Conservation (phyloP, 179 eudicot species). For the Actinidia chinensis region DNA sequence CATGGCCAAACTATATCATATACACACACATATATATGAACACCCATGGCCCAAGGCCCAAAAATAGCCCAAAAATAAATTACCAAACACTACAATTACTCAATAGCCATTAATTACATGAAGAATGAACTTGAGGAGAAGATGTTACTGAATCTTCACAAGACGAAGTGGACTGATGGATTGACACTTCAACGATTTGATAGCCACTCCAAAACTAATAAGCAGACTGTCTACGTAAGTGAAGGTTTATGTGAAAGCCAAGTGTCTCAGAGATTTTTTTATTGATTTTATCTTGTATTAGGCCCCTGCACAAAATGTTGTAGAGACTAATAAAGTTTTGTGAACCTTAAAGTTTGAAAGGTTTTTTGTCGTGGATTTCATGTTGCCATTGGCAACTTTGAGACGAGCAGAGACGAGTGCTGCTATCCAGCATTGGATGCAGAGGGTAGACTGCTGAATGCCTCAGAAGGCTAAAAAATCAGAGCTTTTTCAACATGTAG, state of each 20-base stretch:
- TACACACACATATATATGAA: no score
- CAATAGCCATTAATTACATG: slow-evolving; percentile 91
- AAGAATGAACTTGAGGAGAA: slow-evolving; percentile 97
- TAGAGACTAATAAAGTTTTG: no score
- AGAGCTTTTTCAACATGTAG: neutral
- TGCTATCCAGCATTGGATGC: no score
- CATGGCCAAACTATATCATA: no score
- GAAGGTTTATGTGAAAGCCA: no score
- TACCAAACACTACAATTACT: no score
- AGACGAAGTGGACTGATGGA: slow-evolving; percentile 98
- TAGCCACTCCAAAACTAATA: slow-evolving; percentile 85
- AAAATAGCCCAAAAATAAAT: no score
- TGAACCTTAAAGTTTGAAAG: neutral
- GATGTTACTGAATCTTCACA: slow-evolving; percentile 91
- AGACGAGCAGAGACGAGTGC: no score
- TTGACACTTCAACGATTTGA: slow-evolving; percentile 83
- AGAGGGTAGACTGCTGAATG: neutral
- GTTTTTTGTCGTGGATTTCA: neutral
- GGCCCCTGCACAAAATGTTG: no score
- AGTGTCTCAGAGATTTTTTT: no score
- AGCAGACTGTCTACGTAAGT: slow-evolving; percentile 90
- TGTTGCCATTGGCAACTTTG: neutral
- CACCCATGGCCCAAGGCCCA: no score
- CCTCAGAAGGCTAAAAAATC: neutral
- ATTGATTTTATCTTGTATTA: neutral